A percentile compares a stretch with the other conserved stretches of the same genome.
phyloP scores from a whole-genome alignment of 441 rosid genomes.

The Omphalea diandra region DNA sequence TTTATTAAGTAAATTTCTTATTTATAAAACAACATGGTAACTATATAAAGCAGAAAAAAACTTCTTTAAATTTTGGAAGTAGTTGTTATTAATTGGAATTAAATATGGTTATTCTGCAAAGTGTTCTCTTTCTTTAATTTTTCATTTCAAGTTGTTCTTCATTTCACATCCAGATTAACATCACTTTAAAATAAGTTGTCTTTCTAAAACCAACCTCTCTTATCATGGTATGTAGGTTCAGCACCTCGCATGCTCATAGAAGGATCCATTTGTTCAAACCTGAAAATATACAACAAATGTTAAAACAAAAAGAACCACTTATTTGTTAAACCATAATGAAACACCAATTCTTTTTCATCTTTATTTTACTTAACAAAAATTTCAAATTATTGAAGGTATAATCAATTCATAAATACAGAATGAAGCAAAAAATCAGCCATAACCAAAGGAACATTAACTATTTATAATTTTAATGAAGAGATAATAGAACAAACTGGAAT shows the following conservation, averaged over 20 bases:
- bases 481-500: not conserved
- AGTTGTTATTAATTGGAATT: not conserved
- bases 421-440: not conserved
- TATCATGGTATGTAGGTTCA: slow-evolving; percentile 81
- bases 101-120: not conserved
- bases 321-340: not conserved
- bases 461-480: not conserved
- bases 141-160: not conserved
- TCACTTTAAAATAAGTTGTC: not conserved
- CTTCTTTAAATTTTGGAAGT: not conserved
- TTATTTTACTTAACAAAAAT: not conserved
- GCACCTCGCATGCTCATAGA: slow-evolving; percentile 73
- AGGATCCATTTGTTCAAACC: slow-evolving; percentile 73
- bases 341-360: not conserved
- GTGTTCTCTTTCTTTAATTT: not conserved
- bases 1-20: not conserved
- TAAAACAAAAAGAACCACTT: not conserved
- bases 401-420: not conserved
- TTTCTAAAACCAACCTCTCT: slow-evolving; percentile 48
- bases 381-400: not conserved
- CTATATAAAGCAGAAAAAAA: not conserved
- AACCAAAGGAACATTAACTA: not conserved
- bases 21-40: not conserved
- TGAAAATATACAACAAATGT: slow-evolving; percentile 16
- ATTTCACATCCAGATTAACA: not conserved